Evolutionary conservation across 2,329 filamentous ascomycete species (phyloP).

Genomic region (Fusarium bactridioides): DNA sequence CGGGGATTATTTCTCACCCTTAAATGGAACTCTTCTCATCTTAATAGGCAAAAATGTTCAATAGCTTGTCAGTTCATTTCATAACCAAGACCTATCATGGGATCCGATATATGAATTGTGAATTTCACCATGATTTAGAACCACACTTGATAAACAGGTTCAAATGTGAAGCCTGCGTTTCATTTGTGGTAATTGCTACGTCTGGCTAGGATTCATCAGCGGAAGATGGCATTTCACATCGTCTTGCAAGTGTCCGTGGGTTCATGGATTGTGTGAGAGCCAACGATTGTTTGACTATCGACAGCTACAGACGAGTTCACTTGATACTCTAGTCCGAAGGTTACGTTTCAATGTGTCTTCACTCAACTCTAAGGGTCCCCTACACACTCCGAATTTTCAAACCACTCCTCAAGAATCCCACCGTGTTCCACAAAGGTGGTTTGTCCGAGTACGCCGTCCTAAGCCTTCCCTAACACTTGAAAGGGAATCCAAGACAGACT

Average conservation of each 20-base stretch:
- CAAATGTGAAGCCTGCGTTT: background rate
- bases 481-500: conserved; percentile 44
- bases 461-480: conserved; percentile 47
- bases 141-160: background rate
- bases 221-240: conserved; percentile 2
- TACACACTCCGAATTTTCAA: conserved; percentile 42
- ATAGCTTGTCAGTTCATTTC: background rate
- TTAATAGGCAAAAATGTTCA: too few relatives aligned
- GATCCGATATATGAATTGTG: background rate
- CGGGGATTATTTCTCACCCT: background rate
- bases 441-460: conserved; percentile 38
- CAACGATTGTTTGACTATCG: conserved; percentile 30
- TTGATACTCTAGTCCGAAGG: conserved; percentile 45
- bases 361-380: conserved; percentile 37
- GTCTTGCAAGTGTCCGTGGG: background rate
- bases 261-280: background rate
- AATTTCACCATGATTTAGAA: background rate
- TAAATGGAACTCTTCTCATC: background rate
- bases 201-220: background rate
- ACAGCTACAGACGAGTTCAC: conserved; percentile 43
- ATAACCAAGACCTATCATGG: background rate
- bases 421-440: conserved; percentile 28
- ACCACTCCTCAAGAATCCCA: conserved; percentile 29
- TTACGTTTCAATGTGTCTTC: conserved; percentile 33
- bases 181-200: background rate